Conservation (phyloP, 2,329 filamentous ascomycete species). For the Botryotinia calthae region DNA sequence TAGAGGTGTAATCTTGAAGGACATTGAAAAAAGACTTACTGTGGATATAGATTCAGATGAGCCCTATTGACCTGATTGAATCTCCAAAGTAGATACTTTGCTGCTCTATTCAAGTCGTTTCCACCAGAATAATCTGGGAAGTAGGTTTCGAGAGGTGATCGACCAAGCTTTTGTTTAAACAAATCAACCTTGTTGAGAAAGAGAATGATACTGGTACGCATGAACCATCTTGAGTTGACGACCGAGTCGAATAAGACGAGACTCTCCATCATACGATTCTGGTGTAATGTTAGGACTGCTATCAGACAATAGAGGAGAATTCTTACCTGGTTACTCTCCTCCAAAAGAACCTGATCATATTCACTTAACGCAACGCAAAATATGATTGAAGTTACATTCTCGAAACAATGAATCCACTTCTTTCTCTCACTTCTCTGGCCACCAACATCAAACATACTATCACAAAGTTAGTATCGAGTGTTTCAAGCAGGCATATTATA, state of each 20-base stretch:
- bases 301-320: not conserved
- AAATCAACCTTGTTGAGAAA: conserved; percentile 99
- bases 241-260: conserved; percentile 95
- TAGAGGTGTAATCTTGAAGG: conserved; percentile 21
- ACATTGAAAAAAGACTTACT: conserved; percentile 59
- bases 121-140: conserved; percentile 98
- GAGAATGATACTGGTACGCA: conserved; percentile 96
- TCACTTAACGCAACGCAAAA: conserved; percentile 98
- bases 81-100: conserved; percentile 95
- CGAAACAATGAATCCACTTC: conserved; percentile 99
- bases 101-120: conserved; percentile 95
- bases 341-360: conserved; percentile 94
- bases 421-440: conserved; percentile 96
- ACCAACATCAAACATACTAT: conserved; percentile 97
- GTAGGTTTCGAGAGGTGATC: conserved; percentile 89
- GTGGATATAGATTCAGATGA: conserved; percentile 93
- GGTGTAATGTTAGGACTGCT: conserved; percentile 28
- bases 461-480: conserved; percentile 26
- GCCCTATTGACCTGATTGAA: conserved; percentile 98
- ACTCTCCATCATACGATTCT: conserved; percentile 99
- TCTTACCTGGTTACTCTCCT: conserved; percentile 92
- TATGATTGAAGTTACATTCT: conserved; percentile 99
- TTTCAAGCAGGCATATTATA: conserved; percentile 24
- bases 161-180: conserved; percentile 89
- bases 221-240: conserved; percentile 98